A percentile compares a stretch with the other conserved stretches of the same genome.
These are phyloP conservation scores for Beauveria sp. DNA, from an alignment of 2,329 filamentous ascomycete genomes.

Conservation along the genomic window DNA sequence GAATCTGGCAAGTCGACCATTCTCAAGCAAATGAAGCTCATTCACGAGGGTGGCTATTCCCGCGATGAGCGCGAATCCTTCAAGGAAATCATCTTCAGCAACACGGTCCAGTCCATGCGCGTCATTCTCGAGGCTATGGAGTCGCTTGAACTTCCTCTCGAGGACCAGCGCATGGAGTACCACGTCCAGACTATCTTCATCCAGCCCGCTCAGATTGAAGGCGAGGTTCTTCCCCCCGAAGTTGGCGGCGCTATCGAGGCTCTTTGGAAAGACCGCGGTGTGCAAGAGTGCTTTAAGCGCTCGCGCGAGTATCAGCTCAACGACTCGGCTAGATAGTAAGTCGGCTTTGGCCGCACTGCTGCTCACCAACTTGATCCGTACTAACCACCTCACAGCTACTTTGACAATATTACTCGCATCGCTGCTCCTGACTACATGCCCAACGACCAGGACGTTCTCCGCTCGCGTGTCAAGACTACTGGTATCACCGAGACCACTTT, in stretches of 20 bases:
- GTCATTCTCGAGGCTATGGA: conserved; percentile 64
- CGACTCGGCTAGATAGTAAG: conserved; percentile 92
- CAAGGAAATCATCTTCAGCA: conserved; percentile 66
- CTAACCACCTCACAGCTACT: conserved; percentile 62
- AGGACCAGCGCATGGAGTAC: conserved; percentile 90
- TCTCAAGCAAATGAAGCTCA: conserved; percentile 99
- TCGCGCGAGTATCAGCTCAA: conserved; percentile 95
- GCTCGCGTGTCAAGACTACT: conserved; percentile 94
- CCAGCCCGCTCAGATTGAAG: conserved; percentile 94
- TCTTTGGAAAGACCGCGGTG: conserved; percentile 86
- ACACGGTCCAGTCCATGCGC: conserved; percentile 63
- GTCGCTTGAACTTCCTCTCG: conserved; percentile 69
- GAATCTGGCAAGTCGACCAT: conserved; percentile 93
- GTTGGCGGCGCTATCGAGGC: conserved; percentile 89
- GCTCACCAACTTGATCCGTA: background rate
- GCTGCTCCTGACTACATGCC: conserved; percentile 88
- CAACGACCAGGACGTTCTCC: conserved; percentile 89
- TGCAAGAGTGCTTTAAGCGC: conserved; percentile 91
- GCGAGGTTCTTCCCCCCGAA: conserved; percentile 87
- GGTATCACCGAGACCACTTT: conserved; percentile 97
- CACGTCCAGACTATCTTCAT: conserved; percentile 98
- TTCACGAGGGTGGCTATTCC: conserved; percentile 97
- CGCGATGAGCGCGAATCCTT: conserved; percentile 71
- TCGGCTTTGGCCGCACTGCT: conserved; percentile 19
- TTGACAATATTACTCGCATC: conserved; percentile 89